Base-by-base conservation (phyloP, 2,329 filamentous ascomycete genomes). In the Exophiala lecanii-corni region DNA sequence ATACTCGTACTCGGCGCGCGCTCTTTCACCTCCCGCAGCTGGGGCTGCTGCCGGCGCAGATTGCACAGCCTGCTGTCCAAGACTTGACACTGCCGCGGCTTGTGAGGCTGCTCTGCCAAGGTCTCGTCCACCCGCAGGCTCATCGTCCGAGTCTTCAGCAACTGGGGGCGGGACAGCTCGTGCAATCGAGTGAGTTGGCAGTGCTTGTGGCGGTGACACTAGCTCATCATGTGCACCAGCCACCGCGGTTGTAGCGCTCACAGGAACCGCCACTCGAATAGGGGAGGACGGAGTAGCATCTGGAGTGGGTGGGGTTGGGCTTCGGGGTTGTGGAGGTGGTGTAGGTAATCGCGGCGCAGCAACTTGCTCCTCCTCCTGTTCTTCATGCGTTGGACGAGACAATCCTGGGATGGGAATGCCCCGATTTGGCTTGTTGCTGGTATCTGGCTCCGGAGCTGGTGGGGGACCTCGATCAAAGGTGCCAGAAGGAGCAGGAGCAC, bases 1-100 rank as follows among this genome's bases (percentile, higher is more conserved):
- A 61, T 98, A 98, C 62, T 98, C 92, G 62, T 92, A 98, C 59
- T 92, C 82, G 25, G 92, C 79, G 44, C 94, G 59, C 1, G 92
- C 92, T 36, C 81, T 80, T 61, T 82, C 78, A 40, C 84, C 84
- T 25, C 75, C 75, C 9, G 35, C 41, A 13, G 19, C 20, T 16
- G 28, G 37, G n/a, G 62, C 62, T 13, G 63, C 58, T 10, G 62
- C 53, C 2, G 65, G 67, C 20, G 71, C 70, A 33, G 64, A 62
- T 53, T 70, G 62, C 19, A 66, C 69, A 15, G 74, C 68, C 28
- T 65, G 65, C 15, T 64, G 58, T 19, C 62, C 69, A 51, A 72
- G 67, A 12, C 64, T 65, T 40, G 67, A 67, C 55, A 68, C 67
- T 15, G 75, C 76, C 9, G 77, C 73, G 36, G 75, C 73, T 39